Conservation (phyloP, 768 basidiomycete species). For the Mycena chlorophos region DNA sequence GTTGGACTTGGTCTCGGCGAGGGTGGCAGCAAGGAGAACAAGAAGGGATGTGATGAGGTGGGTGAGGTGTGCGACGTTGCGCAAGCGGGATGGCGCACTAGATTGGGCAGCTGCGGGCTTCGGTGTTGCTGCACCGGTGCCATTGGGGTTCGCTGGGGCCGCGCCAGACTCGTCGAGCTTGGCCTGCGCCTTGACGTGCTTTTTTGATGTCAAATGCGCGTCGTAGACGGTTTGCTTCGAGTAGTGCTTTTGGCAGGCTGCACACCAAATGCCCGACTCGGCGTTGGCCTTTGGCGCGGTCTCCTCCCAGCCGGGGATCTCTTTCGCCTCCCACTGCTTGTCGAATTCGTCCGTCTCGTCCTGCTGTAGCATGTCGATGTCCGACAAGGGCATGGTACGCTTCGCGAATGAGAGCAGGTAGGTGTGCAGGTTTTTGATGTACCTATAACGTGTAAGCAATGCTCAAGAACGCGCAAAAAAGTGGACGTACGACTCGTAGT, state of each 20-base stretch:
- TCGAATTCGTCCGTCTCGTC: slow-evolving; percentile 72
- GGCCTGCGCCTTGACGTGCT: slow-evolving; percentile 88
- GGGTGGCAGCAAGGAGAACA: slow-evolving; percentile 55
- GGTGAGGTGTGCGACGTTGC: slow-evolving; percentile 69
- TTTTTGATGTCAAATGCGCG: slow-evolving; percentile 93
- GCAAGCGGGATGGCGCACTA: slow-evolving; percentile 51
- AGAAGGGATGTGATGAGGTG: slow-evolving; percentile 71
- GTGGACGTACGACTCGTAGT: slow-evolving; percentile 71
- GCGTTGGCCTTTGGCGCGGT: slow-evolving; percentile 48
- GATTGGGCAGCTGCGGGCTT: slow-evolving; percentile 35
- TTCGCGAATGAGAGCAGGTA: slow-evolving; percentile 88
- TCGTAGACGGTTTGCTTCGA: slow-evolving; percentile 98
- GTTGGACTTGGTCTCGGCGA: slow-evolving; percentile 92
- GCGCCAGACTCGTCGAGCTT: slow-evolving; percentile 58
- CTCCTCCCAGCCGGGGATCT: slow-evolving; percentile 78
- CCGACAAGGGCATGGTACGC: slow-evolving; percentile 79
- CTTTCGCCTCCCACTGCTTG: slow-evolving; percentile 74
- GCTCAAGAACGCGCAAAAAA: slow-evolving; percentile 13
- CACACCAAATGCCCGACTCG: slow-evolving; percentile 75
- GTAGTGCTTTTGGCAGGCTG: slow-evolving; percentile 91
- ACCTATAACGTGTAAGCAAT: slow-evolving; percentile 55
- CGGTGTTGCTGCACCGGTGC: slow-evolving; percentile 37
- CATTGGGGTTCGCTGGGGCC: slow-evolving; percentile 59
- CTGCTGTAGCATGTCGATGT: slow-evolving; percentile 67
- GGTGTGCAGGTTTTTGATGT: slow-evolving; percentile 76